These are phyloP conservation scores for Aspergillus calidoustus DNA, from an alignment of 2,329 filamentous ascomycete genomes.

Conservation along the genomic window DNA sequence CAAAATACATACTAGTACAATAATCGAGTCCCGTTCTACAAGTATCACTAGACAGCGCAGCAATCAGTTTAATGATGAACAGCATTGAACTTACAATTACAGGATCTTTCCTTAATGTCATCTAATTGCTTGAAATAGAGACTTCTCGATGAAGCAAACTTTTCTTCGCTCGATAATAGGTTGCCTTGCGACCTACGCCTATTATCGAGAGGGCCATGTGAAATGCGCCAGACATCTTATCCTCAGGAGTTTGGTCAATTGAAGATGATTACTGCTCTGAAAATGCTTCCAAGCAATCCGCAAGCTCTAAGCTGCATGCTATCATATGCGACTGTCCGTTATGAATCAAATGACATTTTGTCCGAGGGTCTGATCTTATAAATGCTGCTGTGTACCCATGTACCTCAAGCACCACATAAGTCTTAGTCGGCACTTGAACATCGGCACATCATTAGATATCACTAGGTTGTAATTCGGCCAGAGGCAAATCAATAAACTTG, in stretches of 20 bases:
- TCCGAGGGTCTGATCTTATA: neutral
- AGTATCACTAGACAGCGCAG: neutral
- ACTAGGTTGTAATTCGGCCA: neutral
- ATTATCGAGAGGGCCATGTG: no score
- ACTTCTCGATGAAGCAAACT: no score
- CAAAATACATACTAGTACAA: neutral
- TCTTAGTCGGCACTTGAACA: neutral
- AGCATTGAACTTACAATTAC: no score
- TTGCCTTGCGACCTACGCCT: no score
- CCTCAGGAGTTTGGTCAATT: neutral
- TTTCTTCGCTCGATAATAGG: no score
- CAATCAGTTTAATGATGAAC: neutral
- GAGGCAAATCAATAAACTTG: neutral
- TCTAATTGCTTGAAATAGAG: no score
- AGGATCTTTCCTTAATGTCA: neutral
- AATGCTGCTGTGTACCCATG: conserved; percentile 1
- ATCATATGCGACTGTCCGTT: neutral
- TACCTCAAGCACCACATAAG: neutral
- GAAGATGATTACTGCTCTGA: neutral
- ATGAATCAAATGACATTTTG: neutral
- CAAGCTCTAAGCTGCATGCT: neutral
- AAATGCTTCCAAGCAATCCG: neutral
- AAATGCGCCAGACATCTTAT: neutral
- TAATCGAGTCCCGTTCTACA: neutral
- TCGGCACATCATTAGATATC: neutral